Evolutionary conservation across 306 rosid species (phyloP).

Genomic region (Styphnolobium japonicum): DNA sequence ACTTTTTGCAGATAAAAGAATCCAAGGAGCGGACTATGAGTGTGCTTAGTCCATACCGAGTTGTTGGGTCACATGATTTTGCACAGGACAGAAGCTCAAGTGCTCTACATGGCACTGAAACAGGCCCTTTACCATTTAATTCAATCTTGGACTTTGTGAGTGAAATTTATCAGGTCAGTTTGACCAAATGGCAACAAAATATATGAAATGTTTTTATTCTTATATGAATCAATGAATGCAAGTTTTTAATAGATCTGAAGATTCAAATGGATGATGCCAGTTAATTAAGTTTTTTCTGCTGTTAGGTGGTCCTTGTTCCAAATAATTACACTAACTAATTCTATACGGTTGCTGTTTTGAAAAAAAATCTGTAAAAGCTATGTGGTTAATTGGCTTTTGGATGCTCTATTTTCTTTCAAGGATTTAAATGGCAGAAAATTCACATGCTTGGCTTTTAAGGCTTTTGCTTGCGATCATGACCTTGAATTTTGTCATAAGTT

Average conservation of each 20-base stretch:
- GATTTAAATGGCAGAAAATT: constrained; percentile 5
- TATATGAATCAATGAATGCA: background rate
- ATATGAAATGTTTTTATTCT: background rate
- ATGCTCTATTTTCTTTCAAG: background rate
- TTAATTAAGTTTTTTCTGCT: background rate
- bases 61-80: constrained; percentile 68
- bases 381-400: constrained; percentile 15
- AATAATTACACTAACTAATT: background rate
- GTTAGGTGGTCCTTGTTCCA: background rate
- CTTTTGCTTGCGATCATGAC: constrained; percentile 24
- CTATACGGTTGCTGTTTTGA: background rate
- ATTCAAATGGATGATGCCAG: background rate
- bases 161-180: constrained; percentile 82
- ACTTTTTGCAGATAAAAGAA: constrained; percentile 75
- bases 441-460: constrained; percentile 1
- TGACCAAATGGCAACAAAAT: constrained; percentile 5
- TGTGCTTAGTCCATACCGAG: constrained; percentile 69
- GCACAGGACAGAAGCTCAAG: constrained; percentile 48
- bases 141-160: constrained; percentile 94
- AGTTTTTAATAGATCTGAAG: constrained; percentile 7
- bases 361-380: background rate
- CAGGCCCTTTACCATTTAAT: constrained; percentile 54
- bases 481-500: constrained; percentile 29
- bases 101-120: constrained; percentile 54
- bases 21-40: constrained; percentile 88